These are phyloP conservation scores for Lenwebbia sp. DNA, from an alignment of 345 rosid species.

Conservation along the genomic window DNA sequence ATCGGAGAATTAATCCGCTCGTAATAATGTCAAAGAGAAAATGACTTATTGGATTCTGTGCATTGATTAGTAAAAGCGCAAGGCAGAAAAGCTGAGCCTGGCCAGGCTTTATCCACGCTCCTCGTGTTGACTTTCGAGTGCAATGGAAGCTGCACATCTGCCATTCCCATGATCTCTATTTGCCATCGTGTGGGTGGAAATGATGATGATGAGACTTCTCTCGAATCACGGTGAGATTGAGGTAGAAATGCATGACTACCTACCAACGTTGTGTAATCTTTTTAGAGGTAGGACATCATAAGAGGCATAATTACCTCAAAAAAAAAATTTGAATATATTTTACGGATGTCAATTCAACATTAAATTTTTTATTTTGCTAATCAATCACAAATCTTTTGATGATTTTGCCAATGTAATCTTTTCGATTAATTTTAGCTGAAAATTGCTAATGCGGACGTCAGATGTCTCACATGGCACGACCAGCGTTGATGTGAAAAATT, in stretches of 20 bases:
- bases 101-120: neutral
- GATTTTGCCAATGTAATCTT: neutral
- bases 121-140: neutral
- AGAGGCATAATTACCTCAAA: neutral
- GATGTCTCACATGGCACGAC: accelerated
- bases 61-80: neutral
- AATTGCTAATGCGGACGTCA: accelerated
- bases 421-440: neutral
- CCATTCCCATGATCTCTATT: neutral
- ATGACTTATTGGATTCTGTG: neutral
- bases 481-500: accelerated
- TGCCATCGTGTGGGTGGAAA: neutral
- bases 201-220: neutral
- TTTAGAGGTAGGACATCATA: neutral
- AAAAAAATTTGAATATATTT: neutral
- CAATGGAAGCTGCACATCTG: neutral
- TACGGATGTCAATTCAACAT: accelerated
- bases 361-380: neutral
- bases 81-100: neutral
- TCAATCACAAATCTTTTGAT: neutral
- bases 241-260: neutral
- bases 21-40: neutral
- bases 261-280: neutral
- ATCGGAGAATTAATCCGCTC: neutral
- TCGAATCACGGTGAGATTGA: neutral